These are phyloP conservation scores for Tulasnella sp. DNA, from an alignment of 768 basidiomycete species.

Conservation along the genomic window DNA sequence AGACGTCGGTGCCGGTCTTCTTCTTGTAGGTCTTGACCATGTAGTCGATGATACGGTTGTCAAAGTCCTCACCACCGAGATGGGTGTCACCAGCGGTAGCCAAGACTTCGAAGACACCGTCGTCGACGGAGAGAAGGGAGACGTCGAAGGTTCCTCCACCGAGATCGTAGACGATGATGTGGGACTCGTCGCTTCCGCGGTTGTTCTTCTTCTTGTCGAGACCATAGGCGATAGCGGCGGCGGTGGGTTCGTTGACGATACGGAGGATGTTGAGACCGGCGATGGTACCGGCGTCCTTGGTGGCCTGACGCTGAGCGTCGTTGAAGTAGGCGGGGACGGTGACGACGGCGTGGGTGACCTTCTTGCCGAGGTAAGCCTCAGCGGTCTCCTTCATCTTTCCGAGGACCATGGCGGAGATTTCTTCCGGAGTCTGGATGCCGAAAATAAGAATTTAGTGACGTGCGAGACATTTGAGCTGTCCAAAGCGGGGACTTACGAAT, in stretches of 20 bases:
- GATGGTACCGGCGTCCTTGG: slow-evolving; percentile 95
- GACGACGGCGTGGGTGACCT: slow-evolving; percentile 95
- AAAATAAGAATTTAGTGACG: background rate
- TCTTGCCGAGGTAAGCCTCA: slow-evolving; percentile 92
- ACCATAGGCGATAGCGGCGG: slow-evolving; percentile 96
- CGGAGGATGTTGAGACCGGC: slow-evolving; percentile 91
- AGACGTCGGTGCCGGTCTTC: slow-evolving; percentile 81
- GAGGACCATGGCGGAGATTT: slow-evolving; percentile 92
- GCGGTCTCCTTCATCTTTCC: slow-evolving; percentile 99
- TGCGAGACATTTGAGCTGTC: background rate
- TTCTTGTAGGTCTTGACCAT: slow-evolving; percentile 85
- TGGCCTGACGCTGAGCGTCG: slow-evolving; percentile 97
- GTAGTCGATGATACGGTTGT: slow-evolving; percentile 87
- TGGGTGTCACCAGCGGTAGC: slow-evolving; percentile 93
- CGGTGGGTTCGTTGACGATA: slow-evolving; percentile 97
- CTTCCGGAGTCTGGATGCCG: slow-evolving; percentile 69
- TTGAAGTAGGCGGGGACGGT: slow-evolving; percentile 99
- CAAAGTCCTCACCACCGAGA: slow-evolving; percentile 93
- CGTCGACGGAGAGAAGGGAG: slow-evolving; percentile 88
- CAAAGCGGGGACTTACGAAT: slow-evolving; percentile 52
- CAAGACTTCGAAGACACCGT: slow-evolving; percentile 84
- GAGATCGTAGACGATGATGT: slow-evolving; percentile 96
- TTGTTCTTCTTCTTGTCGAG: slow-evolving; percentile 84
- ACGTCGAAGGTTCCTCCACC: slow-evolving; percentile 99
- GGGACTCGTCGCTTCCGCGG: slow-evolving; percentile 48